Base-by-base conservation (phyloP, 768 basidiomycete genomes). In the Tricholoma flavovirens region DNA sequence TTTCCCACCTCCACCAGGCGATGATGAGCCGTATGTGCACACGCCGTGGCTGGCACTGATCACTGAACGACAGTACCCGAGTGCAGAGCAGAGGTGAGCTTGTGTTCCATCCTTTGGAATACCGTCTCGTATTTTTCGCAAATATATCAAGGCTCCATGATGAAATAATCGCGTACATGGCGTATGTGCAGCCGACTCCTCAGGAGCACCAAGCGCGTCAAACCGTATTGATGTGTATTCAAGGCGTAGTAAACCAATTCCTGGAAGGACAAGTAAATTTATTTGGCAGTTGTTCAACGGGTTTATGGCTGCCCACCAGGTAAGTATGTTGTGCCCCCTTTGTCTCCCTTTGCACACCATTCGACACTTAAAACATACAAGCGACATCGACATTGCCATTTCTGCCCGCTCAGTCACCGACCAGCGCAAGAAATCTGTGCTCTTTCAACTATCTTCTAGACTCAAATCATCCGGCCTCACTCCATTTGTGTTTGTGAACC, bases 201-300 rank as follows among this genome's bases (percentile, higher is more conserved):
- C 64, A 76, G 57, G 88, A 90, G 64, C 73, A 68, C 43, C 73
- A 69, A 26, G 71, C 77, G 14, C 75, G 83, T 17, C 62, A 74
- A 21, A 63, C 64, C 40, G 74, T 86, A 32, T 73, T 83, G 57
- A 69, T 73, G 30, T 63, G 70, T 40, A 76, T 88, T 53, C 70
- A 74, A 14, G 66, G 71, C 12, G 70, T 80, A 0, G 71, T 86
- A n/a, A 58, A 66, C n/a, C 66, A 74, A 5, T 83, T 81, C 67
- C 65, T 66, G 0, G 73, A 75, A 53, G 78, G 78, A 2, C 67
- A 71, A 15, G 75, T 88, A 1, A 67, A 75, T 35, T 67, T 82
- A 6, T 88, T 84, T 64, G 88, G 87, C 2, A 84, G 83, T 63
- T 78, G 76, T 56, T 78, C 80, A 32, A 84, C 81, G 7, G 77